Evolutionary conservation across 257 asterid species (phyloP).

Genomic region (Solanum sitiens): DNA sequence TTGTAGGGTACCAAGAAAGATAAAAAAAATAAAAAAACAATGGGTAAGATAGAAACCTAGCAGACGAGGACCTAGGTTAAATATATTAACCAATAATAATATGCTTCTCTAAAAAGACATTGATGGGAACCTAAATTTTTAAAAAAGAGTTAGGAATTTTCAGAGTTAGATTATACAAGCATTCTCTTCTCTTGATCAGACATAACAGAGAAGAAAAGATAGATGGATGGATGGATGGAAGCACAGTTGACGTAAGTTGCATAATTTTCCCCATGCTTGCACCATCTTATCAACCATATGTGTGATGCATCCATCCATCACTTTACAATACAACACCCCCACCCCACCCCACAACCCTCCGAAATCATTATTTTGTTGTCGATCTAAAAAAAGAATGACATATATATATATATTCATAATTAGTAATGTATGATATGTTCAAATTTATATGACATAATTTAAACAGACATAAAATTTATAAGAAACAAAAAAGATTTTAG

Average conservation of each 20-base stretch:
- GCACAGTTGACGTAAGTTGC: neutral
- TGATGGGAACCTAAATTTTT: neutral
- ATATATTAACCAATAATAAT: neutral
- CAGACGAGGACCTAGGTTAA: neutral
- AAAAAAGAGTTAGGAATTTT: neutral
- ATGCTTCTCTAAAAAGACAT: neutral
- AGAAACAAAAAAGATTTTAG: neutral
- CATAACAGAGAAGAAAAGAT: neutral
- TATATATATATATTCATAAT: neutral
- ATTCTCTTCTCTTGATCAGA: slow-evolving; percentile 1
- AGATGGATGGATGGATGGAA: slow-evolving; percentile 1
- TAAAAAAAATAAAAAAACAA: neutral
- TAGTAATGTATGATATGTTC: neutral
- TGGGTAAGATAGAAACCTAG: neutral
- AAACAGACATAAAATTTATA: neutral
- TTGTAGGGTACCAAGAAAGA: neutral
- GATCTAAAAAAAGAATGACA: neutral
- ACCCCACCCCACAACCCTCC: neutral
- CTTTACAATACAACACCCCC: neutral
- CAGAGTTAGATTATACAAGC: neutral
- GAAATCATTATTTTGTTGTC: neutral
- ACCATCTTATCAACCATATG: slow-evolving; percentile 3
- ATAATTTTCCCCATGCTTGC: neutral
- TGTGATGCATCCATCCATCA: neutral
- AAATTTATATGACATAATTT: neutral